phyloP scores from a whole-genome alignment of 1,284 basidiomycete genomes.

The Cystobasidiaceae sp. region DNA sequence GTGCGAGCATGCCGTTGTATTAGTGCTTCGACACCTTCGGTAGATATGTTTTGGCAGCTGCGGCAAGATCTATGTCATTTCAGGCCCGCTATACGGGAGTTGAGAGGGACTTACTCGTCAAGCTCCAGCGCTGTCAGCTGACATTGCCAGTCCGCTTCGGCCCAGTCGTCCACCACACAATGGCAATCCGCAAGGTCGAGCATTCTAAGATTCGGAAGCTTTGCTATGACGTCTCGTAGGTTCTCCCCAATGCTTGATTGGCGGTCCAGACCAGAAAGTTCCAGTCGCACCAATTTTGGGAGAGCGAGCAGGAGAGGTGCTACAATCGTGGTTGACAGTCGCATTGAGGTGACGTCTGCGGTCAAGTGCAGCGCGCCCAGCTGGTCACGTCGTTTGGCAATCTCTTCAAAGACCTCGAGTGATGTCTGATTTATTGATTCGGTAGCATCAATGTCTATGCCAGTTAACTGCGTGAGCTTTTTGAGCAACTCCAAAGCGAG shows the following conservation, averaged over 20 bases:
- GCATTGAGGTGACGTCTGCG: not conserved
- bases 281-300: not conserved
- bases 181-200: slow-evolving; percentile 12
- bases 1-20: not conserved
- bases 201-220: not conserved
- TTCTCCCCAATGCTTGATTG: not conserved
- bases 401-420: not conserved
- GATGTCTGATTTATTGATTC: not conserved
- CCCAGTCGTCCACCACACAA: slow-evolving; percentile 22
- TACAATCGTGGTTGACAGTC: not conserved
- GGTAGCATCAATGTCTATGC: slow-evolving; percentile 16
- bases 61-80: not conserved
- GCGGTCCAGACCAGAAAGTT: slow-evolving; percentile 13
- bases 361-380: not conserved
- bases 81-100: not conserved
- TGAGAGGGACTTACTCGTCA: slow-evolving; percentile 13
- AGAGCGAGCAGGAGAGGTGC: not conserved
- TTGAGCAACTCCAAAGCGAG: not conserved
- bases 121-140: not conserved
- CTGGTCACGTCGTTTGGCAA: not conserved
- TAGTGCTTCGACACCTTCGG: slow-evolving; percentile 5
- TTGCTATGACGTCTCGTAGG: not conserved
- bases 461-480: not conserved
- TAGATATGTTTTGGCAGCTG: slow-evolving; percentile 18
- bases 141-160: slow-evolving; percentile 17